These are phyloP conservation scores for Microascus cirrosus DNA, from an alignment of 2,329 filamentous ascomycete genomes.

Conservation along the genomic window DNA sequence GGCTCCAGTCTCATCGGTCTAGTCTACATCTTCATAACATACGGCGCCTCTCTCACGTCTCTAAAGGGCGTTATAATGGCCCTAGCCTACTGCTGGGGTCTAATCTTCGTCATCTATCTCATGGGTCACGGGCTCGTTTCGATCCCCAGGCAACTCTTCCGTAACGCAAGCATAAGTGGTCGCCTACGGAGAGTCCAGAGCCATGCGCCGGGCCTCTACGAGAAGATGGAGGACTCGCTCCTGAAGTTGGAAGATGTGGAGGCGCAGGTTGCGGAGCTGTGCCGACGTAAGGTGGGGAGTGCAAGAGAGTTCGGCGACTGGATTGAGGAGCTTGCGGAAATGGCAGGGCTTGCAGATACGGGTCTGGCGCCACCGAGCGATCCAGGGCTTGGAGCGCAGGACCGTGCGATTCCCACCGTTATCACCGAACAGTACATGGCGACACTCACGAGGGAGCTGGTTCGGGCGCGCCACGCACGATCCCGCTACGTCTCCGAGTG, in stretches of 20 bases:
- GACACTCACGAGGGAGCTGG: constrained; percentile 72
- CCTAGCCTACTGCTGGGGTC: constrained; percentile 84
- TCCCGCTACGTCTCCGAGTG: constrained; percentile 78
- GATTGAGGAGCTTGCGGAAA: constrained; percentile 88
- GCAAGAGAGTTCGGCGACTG: constrained; percentile 73
- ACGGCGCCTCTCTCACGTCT: constrained; percentile 59
- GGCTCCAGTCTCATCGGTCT: constrained; percentile 59
- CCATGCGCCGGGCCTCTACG: constrained; percentile 71
- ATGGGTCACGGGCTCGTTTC: constrained; percentile 97
- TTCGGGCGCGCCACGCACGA: constrained; percentile 72
- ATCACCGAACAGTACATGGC: constrained; percentile 91
- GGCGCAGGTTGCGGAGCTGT: constrained; percentile 66
- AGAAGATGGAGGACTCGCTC: constrained; percentile 77
- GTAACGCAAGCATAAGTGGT: constrained; percentile 65
- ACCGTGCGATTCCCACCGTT: constrained; percentile 56
- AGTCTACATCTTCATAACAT: constrained; percentile 72
- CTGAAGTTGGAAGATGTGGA: constrained; percentile 73
- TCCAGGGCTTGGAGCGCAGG: constrained; percentile 23
- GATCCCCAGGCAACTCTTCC: constrained; percentile 71
- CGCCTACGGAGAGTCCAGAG: constrained; percentile 65
- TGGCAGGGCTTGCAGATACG: constrained; percentile 56
- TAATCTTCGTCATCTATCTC: constrained; percentile 85
- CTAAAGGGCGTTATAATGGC: constrained; percentile 87
- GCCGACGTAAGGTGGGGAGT: constrained; percentile 68
- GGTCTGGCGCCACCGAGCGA: constrained; percentile 31